Conservation (phyloP, 257 asterid genomes). For the Solanum sejunctum region DNA sequence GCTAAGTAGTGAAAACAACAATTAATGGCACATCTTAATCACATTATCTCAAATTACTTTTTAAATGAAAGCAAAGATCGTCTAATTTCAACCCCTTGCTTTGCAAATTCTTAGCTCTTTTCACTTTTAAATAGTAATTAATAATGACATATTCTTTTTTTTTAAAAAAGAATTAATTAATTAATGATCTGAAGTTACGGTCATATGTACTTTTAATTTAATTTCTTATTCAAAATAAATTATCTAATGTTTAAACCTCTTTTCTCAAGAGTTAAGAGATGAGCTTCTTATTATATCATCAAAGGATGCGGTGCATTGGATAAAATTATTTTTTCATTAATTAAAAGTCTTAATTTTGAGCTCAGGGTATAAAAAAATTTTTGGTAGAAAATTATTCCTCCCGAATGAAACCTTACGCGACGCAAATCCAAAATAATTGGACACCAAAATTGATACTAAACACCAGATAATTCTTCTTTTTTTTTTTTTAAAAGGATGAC, state of each 20-base stretch:
- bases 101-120: background rate
- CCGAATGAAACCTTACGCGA: too few species aligned
- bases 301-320: too few species aligned
- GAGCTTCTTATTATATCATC: background rate
- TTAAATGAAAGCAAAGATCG: background rate
- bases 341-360: too few species aligned
- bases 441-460: too few species aligned
- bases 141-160: background rate
- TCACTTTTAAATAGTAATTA: background rate
- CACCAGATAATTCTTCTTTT: too few species aligned
- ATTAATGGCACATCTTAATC: background rate
- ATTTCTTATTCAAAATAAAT: background rate
- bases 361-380: too few species aligned
- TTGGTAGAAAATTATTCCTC: too few species aligned
- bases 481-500: too few species aligned
- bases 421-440: too few species aligned
- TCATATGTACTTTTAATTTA: background rate
- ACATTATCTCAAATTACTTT: background rate
- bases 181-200: background rate
- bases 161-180: background rate
- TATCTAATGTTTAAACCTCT: background rate
- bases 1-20: constrained; percentile 1
- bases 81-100: background rate
- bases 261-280: background rate
- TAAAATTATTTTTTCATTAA: too few species aligned